Percentiles rank a stretch among this genome's conserved stretches.
phyloP scores from a whole-genome alignment of 2,329 filamentous ascomycete genomes.

The Stagonosporopsis chrysanthemi region DNA sequence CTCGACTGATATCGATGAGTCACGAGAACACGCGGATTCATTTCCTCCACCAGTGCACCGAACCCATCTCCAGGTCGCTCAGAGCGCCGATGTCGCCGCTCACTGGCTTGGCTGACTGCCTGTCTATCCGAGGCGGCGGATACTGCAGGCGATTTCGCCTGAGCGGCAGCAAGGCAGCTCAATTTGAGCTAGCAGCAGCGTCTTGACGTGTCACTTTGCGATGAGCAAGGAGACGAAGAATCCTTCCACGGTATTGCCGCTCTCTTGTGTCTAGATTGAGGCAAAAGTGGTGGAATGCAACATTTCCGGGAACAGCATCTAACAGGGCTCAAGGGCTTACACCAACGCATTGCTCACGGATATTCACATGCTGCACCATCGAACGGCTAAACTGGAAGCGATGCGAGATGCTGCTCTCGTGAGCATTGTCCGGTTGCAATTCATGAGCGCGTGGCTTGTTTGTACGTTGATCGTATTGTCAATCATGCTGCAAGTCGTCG shows the following conservation, averaged over 20 bases:
- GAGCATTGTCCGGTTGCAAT: constrained; percentile 7
- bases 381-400: constrained; percentile 4
- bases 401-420: constrained; percentile 21
- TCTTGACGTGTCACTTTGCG: constrained; percentile 15
- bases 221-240: constrained; percentile 14
- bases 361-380: constrained; percentile 18
- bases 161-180: constrained; percentile 3
- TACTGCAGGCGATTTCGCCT: constrained; percentile 36
- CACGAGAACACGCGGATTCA: constrained; percentile 42
- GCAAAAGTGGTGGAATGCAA: constrained; percentile 24
- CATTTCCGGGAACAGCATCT: constrained; percentile 19
- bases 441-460: constrained; percentile 24
- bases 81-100: constrained; percentile 45
- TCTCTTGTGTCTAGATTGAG: constrained; percentile 14
- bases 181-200: constrained; percentile 21
- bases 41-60: constrained; percentile 30
- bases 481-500: constrained; percentile 9
- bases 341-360: constrained; percentile 27
- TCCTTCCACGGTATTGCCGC: constrained; percentile 23
- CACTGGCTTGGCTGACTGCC: constrained; percentile 24
- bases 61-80: constrained; percentile 19
- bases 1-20: constrained; percentile 44
- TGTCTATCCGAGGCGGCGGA: constrained; percentile 31
- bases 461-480: constrained; percentile 7
- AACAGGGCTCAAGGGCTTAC: constrained; percentile 19